These are phyloP conservation scores for Irpex lacteus DNA, from an alignment of 1,284 basidiomycete species.

Conservation along the genomic window DNA sequence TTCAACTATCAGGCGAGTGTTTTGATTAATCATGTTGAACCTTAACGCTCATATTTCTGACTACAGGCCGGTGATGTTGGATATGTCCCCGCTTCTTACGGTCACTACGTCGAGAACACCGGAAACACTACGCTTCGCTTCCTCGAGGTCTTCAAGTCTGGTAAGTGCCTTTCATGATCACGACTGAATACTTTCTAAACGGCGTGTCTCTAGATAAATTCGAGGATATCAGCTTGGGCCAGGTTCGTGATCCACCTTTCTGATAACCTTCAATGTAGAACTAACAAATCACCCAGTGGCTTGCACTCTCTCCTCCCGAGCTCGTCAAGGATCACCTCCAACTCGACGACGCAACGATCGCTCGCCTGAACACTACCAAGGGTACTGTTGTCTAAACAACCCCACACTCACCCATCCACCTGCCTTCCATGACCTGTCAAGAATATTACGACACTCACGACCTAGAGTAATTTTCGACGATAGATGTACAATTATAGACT, in stretches of 20 bases:
- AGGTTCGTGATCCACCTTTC: conserved; percentile 29
- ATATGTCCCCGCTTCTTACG: conserved; percentile 58
- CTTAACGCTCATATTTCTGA: not conserved
- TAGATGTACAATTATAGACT: not conserved
- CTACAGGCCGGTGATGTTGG: conserved; percentile 58
- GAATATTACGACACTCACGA: not conserved
- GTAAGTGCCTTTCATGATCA: no score
- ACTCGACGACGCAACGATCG: conserved; percentile 50
- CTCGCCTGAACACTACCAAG: conserved; percentile 53
- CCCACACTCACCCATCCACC: not conserved
- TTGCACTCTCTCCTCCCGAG: conserved; percentile 60
- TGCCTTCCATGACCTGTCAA: not conserved
- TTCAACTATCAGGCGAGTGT: conserved; percentile 54
- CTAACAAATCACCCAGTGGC: conserved; percentile 42
- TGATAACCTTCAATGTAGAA: conserved; percentile 6
- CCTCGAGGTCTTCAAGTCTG: conserved; percentile 62
- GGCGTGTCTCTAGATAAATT: conserved; percentile 39
- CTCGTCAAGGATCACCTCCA: conserved; percentile 62
- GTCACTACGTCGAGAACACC: conserved; percentile 70
- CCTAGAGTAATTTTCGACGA: not conserved
- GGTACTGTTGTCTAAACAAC: conserved; percentile 32
- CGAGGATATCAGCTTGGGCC: conserved; percentile 58
- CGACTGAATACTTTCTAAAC: no score
- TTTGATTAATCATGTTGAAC: not conserved
- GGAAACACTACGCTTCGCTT: conserved; percentile 60